Base-by-base conservation (phyloP, 2,329 filamentous ascomycete genomes). In the Ambrosiella beaveri region DNA sequence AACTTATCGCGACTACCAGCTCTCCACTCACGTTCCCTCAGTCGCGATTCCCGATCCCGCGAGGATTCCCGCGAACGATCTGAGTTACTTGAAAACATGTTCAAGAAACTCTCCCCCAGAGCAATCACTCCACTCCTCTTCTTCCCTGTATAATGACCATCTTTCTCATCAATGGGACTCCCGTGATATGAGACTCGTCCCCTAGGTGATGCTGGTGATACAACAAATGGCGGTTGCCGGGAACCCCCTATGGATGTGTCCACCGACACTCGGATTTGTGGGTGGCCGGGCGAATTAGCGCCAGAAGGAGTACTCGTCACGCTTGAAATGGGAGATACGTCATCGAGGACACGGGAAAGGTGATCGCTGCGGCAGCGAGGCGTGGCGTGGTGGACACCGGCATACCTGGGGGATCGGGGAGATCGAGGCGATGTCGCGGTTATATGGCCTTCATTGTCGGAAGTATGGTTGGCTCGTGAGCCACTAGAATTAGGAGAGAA, bases 21-120 rank as follows among this genome's bases (percentile, higher is more conserved):
- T 7, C 55, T 27, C 53, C 50, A 57, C 9, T 61, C 57, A 2
- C 53, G 57, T 11, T 61, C 58, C 12, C 58, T 56, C 11, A 53
- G 12, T 7, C 55, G 55, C 9, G 15, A 35, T 17, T 60, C 55
- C 15, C 55, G 19, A 35, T 60, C 58, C 7, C 51, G 49, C n/a
- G 55, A 55, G 9, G 44, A 44, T n/a, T 53, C 57, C n/a, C 52
- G 52, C 13, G 52, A 52, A 12, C 44, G 51, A 53, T 50, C 40
- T 17, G 54, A 39, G 49, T 35, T 44, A 7, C 41, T n/a, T 38
- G 47, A 44, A 39, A 60, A 54, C 41, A 55, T 57, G 37, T 57
- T 60, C 15, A 47, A 44, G 40, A 60, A 15, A 4, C 53, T 50
- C 9, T 57, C 57, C 5, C 52, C 44, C 12, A 56, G 17, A 27